Percentiles rank a stretch among this genome's conserved stretches.
phyloP scores from a whole-genome alignment of 331 rosid species.

The Telfairia occidentalis region DNA sequence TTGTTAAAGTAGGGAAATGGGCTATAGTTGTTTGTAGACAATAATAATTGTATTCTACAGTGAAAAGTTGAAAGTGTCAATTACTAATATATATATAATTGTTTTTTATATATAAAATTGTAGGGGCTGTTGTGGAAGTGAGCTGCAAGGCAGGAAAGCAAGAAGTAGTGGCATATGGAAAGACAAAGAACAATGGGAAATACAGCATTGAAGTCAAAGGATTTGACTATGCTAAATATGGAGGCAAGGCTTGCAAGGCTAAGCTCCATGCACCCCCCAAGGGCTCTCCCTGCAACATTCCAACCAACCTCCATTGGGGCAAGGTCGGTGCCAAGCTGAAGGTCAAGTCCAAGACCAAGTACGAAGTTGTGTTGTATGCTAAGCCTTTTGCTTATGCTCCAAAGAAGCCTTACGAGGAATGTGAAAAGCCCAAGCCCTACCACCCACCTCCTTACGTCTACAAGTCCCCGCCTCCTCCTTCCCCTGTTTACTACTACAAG shows the following conservation, averaged over 20 bases:
- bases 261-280: slow-evolving; percentile 61
- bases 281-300: slow-evolving; percentile 57
- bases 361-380: slow-evolving; percentile 56
- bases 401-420: slow-evolving; percentile 50
- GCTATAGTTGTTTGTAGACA: neutral
- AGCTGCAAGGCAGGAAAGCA: slow-evolving; percentile 54
- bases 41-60: neutral
- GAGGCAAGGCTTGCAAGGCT: slow-evolving; percentile 50
- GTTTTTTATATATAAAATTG: neutral
- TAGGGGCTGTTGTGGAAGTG: slow-evolving; percentile 72
- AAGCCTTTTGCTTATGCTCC: slow-evolving; percentile 77
- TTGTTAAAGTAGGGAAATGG: neutral
- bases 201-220: slow-evolving; percentile 42
- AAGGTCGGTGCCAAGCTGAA: slow-evolving; percentile 34
- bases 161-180: slow-evolving; percentile 54
- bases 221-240: slow-evolving; percentile 48
- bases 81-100: neutral
- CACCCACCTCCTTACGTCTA: slow-evolving; percentile 41
- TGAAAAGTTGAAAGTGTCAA: neutral
- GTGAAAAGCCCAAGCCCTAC: slow-evolving; percentile 37
- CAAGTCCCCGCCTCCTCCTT: slow-evolving; percentile 43
- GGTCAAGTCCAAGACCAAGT: slow-evolving; percentile 49
- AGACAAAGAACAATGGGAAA: slow-evolving; percentile 68
- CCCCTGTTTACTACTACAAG: slow-evolving; percentile 25
- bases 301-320: slow-evolving; percentile 53